Conservation (phyloP, 2,329 filamentous ascomycete species). For the Botrytis deweyae region DNA sequence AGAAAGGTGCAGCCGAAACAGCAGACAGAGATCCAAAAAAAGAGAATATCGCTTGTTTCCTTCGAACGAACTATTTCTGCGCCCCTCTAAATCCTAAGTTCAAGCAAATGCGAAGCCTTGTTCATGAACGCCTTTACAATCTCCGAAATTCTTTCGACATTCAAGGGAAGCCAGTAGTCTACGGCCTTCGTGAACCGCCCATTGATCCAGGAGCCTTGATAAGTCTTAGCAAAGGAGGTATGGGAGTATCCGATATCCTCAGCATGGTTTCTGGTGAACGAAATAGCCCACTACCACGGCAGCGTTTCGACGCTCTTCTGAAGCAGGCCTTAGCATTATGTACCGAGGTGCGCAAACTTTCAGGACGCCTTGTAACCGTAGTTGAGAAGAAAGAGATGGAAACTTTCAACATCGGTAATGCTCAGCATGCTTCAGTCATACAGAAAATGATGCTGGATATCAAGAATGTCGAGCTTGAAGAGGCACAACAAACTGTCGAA, state of each 20-base stretch:
- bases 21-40: not conserved
- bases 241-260: not conserved
- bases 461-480: conserved; percentile 1
- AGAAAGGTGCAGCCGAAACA: not conserved
- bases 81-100: not conserved
- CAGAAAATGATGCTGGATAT: conserved; percentile 14
- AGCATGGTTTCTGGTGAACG: not conserved
- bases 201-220: conserved; percentile 1
- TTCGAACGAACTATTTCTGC: not conserved
- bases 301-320: not conserved
- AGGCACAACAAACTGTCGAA: conserved; percentile 5
- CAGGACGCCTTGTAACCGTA: not conserved
- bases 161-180: not conserved
- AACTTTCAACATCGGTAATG: not conserved
- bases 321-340: not conserved
- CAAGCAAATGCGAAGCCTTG: conserved; percentile 6
- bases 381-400: conserved; percentile 2
- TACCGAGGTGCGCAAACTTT: not conserved
- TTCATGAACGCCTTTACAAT: not conserved
- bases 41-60: not conserved
- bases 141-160: not conserved
- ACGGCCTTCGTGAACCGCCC: not conserved
- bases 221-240: not conserved
- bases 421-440: not conserved
- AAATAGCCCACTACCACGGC: not conserved